phyloP scores from a whole-genome alignment of 345 rosid genomes.

The Eucalyptus marginata region DNA sequence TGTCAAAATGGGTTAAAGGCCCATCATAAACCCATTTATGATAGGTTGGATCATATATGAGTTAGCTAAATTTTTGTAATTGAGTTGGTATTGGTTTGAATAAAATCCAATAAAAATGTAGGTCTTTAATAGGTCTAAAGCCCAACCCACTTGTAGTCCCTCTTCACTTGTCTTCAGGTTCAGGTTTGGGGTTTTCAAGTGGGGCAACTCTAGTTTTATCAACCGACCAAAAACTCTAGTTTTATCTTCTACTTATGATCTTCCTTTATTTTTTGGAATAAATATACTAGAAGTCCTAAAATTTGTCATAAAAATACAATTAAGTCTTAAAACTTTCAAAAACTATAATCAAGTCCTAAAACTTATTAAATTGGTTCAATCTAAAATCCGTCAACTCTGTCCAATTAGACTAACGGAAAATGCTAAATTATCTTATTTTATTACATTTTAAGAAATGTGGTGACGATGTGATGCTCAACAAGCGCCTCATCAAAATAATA shows the following conservation, averaged over 20 bases:
- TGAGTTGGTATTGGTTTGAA: neutral
- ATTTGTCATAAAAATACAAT: rapidly evolving
- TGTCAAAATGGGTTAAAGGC: neutral
- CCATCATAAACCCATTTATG: neutral
- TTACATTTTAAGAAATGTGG: rapidly evolving
- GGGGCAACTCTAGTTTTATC: neutral
- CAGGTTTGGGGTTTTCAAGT: neutral
- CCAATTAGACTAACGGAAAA: too few species aligned
- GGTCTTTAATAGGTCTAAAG: neutral
- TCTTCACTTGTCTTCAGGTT: neutral
- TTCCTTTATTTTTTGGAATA: neutral
- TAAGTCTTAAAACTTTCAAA: too few species aligned
- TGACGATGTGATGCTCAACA: neutral
- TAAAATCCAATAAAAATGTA: too few species aligned
- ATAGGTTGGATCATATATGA: neutral
- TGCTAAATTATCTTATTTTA: neutral
- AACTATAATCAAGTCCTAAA: too few species aligned
- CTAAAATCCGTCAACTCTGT: neutral
- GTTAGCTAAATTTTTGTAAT: neutral
- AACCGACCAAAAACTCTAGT: too few species aligned
- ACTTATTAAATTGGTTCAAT: neutral
- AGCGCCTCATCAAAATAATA: neutral
- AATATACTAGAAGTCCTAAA: too few species aligned
- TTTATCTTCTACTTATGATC: neutral
- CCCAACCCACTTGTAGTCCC: neutral